Evolutionary conservation across 768 basidiomycete species (phyloP), one percentile per base, ranked within the genome.

Genomic region (Suillus discolor): DNA sequence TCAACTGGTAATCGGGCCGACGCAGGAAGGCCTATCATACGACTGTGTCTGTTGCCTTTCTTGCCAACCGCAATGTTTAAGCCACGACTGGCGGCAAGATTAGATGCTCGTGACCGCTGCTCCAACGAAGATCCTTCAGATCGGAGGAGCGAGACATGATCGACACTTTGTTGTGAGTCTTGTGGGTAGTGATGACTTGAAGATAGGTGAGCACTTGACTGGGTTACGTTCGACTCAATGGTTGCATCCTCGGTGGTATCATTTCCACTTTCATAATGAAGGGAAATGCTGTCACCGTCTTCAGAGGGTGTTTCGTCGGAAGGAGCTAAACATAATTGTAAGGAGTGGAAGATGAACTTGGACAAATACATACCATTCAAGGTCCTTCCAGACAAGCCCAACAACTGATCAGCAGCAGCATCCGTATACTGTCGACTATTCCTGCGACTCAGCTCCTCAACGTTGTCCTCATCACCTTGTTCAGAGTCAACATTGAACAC

Each of bases 391-490:
- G 84, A 80, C 63, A 95, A 78, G 28, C 94, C 94, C 65, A 96
- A 87, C 72, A 94, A 79, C 74, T 89, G 81, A 78, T 96, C 94
- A 53, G 94, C 91, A 57, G 92, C 93, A 49, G 88, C 87, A 69
- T 92, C 91, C 39, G 90, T 86, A 77, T 95, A 95, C 69, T 91
- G 92, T 69, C 84, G 87, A 73, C 92, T 94, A 77, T 96, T 96
- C 70, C 94, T 85, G 66, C 88, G 87, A 72, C 83, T 81, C 51
- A 82, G 75, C 28, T 83, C 85, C 45, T 67, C 77, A n/a, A 74
- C 75, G 38, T 72, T 65, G 38, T 77, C 78, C 18, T 70, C 65
- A 6, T 38, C 67, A 18, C 65, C 64, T 39, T 79, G 74, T 49
- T 65, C 74, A 65, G 72, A 74, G 68, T 86, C 89, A 61, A 94